phyloP scores from a whole-genome alignment of 2,329 filamentous ascomycete genomes.

The Penicillium sp. region DNA sequence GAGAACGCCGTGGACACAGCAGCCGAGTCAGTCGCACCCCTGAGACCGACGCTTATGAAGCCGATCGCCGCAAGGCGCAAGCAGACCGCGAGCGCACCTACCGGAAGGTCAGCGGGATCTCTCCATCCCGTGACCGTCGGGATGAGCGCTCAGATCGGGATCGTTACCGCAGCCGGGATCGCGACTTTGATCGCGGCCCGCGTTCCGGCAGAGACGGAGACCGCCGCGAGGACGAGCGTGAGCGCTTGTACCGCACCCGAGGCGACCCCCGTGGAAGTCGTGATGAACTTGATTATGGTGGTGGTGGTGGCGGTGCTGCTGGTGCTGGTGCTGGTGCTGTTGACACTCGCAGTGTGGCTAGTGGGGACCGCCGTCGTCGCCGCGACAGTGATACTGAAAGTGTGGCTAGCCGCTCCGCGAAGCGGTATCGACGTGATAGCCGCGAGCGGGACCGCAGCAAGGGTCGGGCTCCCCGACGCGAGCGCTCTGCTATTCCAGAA shows the following conservation, averaged over 20 bases:
- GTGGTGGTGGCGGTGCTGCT: constrained; percentile 71
- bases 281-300: constrained; percentile 90
- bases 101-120: constrained; percentile 71
- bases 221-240: constrained; percentile 79
- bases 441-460: constrained; percentile 40
- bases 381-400: constrained; percentile 75
- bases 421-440: constrained; percentile 53
- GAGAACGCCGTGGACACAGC: constrained; percentile 41
- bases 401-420: constrained; percentile 61
- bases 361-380: constrained; percentile 70
- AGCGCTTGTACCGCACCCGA: constrained; percentile 78
- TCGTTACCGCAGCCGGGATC: constrained; percentile 43
- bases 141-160: constrained; percentile 41
- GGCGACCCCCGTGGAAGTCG: constrained; percentile 78
- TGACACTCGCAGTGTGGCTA: constrained; percentile 59
- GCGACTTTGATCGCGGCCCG: constrained; percentile 37
- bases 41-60: constrained; percentile 93
- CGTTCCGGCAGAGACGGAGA: constrained; percentile 43
- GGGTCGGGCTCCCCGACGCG: constrained; percentile 55
- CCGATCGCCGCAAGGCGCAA: constrained; percentile 88
- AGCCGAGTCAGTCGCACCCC: constrained; percentile 77
- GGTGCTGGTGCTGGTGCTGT: constrained; percentile 67
- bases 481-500: constrained; percentile 36
- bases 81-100: constrained; percentile 94
- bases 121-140: constrained; percentile 47